Base-by-base conservation (phyloP, 306 rosid genomes). In the Dalbergia cultrata region DNA sequence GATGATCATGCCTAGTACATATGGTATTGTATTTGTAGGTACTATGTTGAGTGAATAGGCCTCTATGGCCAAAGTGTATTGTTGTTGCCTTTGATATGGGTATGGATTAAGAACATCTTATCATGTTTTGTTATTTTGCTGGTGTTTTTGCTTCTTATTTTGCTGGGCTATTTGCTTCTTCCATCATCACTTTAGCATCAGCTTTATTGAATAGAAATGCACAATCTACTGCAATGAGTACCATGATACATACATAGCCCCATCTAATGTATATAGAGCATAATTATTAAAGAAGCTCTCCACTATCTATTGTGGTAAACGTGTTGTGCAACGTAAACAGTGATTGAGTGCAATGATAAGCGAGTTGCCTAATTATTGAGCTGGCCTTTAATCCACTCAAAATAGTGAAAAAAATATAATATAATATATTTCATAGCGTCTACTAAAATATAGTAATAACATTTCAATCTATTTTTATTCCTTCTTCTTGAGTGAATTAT, bases 271-370 rank as follows among this genome's bases (percentile, higher is more conserved):
- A 37, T 37, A 7, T 37, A 52, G 44, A 39, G 9, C 45, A 54
- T 9, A 21, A 54, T 37, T 18, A 37, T 70, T 33, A 78, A n/a
- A 63, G 60, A 67, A 47, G 26, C 18, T 50, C 21, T 76, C 70
- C 80, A 74, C 80, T 67, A 14, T 57, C 21, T 81, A 58, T 44
- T 81, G 85, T 80, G 68, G 82, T 65, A 43, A 75, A 76, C 78
- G 37, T 74, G 74, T 49, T 76, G 34, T 64, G 85, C 76, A 66
- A 72, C 73, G 0, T 37, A 4, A 37, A 7, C 8, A 37, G 41
- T 5, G 7, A 37, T 37, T 37, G 41, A 37, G 7, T 37, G 41
- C 7, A 37, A 37, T 37, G 41, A 37, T 37, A 37, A 37, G 41
- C 7, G 41, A 37, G 8, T 37, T 37, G 31, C 2, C 2, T 7